These are phyloP conservation scores for Sphagnum contortum DNA, from an alignment of 225 moss, liverwort and hornwort species.

Conservation along the genomic window DNA sequence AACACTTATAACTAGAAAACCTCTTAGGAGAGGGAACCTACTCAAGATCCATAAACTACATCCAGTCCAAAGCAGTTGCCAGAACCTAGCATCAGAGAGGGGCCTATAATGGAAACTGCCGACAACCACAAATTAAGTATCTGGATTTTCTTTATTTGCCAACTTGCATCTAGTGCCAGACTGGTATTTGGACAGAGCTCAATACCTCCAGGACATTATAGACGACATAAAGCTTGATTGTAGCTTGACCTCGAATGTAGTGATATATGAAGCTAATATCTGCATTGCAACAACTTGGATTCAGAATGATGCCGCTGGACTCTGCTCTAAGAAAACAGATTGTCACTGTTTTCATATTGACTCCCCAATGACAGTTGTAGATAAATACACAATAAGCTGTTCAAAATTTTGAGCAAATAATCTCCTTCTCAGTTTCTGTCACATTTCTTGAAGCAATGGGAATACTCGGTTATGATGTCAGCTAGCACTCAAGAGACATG, in stretches of 20 bases:
- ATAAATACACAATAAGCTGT: slow-evolving; percentile 2
- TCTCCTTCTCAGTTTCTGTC: not conserved
- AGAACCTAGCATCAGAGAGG: not conserved
- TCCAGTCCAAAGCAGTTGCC: not conserved
- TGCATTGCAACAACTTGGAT: slow-evolving; percentile 28
- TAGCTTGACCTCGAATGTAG: slow-evolving; percentile 90
- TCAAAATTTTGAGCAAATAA: not conserved
- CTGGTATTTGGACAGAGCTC: too few relatives aligned
- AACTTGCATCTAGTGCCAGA: too few relatives aligned
- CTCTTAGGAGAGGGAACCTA: too few relatives aligned
- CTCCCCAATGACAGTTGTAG: too few relatives aligned
- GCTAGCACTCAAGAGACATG: too few relatives aligned
- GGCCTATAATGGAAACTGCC: slow-evolving; percentile 1
- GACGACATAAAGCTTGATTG: slow-evolving; percentile 94
- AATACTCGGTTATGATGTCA: not conserved
- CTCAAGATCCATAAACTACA: not conserved
- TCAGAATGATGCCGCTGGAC: slow-evolving; percentile 1
- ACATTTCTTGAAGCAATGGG: not conserved
- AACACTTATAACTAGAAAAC: too few relatives aligned
- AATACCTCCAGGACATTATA: slow-evolving; percentile 95
- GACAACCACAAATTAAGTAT: too few relatives aligned
- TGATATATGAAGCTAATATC: slow-evolving; percentile 98
- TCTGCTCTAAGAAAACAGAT: not conserved
- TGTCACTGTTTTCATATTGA: not conserved
- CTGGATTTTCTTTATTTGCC: too few relatives aligned